Conservation (phyloP, 257 asterid genomes). For the Nicotiana tabacum region DNA sequence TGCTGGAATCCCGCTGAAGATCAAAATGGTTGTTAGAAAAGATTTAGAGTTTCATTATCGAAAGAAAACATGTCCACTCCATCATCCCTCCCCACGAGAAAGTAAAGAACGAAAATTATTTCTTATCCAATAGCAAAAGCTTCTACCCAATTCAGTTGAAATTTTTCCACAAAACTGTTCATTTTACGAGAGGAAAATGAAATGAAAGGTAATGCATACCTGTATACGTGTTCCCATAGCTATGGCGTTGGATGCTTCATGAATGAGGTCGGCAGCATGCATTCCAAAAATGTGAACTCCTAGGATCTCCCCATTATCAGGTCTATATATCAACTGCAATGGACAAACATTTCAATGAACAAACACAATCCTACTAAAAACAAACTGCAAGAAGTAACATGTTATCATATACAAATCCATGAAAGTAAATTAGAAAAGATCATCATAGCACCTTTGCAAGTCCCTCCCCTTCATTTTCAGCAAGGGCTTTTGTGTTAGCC, state of each 20-base stretch:
- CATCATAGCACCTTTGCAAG: slow-evolving; percentile 64
- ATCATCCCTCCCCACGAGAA: neutral
- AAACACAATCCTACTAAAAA: neutral
- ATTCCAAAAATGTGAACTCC: slow-evolving; percentile 91
- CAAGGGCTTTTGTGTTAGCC: slow-evolving; percentile 94
- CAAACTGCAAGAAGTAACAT: neutral
- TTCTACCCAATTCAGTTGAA: neutral
- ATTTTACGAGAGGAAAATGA: neutral
- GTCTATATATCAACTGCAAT: slow-evolving; percentile 78
- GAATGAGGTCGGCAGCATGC: slow-evolving; percentile 97
- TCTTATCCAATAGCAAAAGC: neutral
- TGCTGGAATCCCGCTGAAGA: neutral
- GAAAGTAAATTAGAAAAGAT: slow-evolving; percentile 1
- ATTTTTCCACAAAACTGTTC: neutral
- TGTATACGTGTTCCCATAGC: slow-evolving; percentile 83
- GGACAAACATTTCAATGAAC: slow-evolving; percentile 10
- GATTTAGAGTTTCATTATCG: neutral
- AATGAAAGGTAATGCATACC: slow-evolving; percentile 31
- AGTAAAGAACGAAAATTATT: neutral
- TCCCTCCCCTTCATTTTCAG: slow-evolving; percentile 96
- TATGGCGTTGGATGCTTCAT: slow-evolving; percentile 89
- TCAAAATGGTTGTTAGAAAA: neutral
- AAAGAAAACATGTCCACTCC: neutral
- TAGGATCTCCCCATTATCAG: slow-evolving; percentile 88
- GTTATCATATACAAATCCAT: neutral